These are phyloP conservation scores for Pichia sp. DNA, from an alignment of 1,139 yeast species.

Conservation along the genomic window DNA sequence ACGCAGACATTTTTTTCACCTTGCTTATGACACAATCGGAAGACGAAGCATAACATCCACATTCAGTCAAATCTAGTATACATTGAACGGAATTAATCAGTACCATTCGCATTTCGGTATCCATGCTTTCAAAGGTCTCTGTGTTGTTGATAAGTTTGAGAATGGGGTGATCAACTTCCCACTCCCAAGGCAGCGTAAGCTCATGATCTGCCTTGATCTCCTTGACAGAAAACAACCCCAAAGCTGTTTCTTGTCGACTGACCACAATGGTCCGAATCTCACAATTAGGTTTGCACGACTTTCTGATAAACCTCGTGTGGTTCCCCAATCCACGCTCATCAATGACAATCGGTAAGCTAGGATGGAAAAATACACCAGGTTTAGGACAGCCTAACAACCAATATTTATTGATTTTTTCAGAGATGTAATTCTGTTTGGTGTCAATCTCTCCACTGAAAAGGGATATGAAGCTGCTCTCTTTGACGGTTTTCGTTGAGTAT, in stretches of 20 bases:
- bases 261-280: conserved; percentile 52
- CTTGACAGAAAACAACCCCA: conserved; percentile 55
- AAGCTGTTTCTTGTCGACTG: conserved; percentile 41
- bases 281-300: conserved; percentile 77
- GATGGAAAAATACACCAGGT: conserved; percentile 62
- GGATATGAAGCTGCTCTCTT: conserved; percentile 50
- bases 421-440: conserved; percentile 55
- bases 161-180: conserved; percentile 81
- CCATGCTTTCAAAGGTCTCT: conserved; percentile 44
- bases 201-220: conserved; percentile 61
- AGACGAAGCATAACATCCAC: conserved; percentile 51
- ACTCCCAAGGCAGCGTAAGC: conserved; percentile 78
- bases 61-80: conserved; percentile 62
- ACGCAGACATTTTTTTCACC: conserved; percentile 58
- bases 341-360: conserved; percentile 53
- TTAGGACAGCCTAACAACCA: conserved; percentile 79
- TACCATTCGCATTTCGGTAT: conserved; percentile 47
- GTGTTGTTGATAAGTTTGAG: conserved; percentile 42
- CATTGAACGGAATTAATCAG: conserved; percentile 60
- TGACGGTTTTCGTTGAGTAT: conserved; percentile 43
- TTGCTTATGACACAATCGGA: conserved; percentile 55
- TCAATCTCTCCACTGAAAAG: conserved; percentile 76
- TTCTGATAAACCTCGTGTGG: conserved; percentile 67
- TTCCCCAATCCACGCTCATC: conserved; percentile 83
- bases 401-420: conserved; percentile 72